Conservation (phyloP, 164 flowering plant species). For the Stephania yunnanensis region DNA sequence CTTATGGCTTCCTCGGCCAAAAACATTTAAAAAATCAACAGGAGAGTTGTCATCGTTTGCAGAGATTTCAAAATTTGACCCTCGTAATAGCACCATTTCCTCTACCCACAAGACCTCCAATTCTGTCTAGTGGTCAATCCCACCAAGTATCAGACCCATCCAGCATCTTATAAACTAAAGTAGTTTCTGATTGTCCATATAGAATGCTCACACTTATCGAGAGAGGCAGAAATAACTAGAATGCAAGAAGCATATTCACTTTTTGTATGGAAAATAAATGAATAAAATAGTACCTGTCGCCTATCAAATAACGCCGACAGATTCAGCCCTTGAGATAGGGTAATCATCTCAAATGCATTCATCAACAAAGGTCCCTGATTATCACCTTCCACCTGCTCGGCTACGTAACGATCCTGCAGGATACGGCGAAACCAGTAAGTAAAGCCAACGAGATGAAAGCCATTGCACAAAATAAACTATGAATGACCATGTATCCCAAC, state of each 20-base stretch:
- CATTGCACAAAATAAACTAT: not conserved
- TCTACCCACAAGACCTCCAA: not conserved
- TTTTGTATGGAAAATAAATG: not conserved
- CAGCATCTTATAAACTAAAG: not conserved
- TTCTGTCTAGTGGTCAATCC: not conserved
- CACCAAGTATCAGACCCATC: not conserved
- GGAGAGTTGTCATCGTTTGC: not conserved
- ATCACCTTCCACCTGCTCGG: conserved; percentile 43
- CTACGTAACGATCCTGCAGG: conserved; percentile 73
- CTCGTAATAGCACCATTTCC: not conserved
- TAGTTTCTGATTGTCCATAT: not conserved
- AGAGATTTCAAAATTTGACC: not conserved
- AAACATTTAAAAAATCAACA: not conserved
- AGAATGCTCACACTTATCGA: not conserved
- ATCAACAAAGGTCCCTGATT: conserved; percentile 69
- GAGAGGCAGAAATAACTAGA: not conserved
- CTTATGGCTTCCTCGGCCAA: not conserved
- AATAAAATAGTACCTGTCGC: conserved; percentile 53
- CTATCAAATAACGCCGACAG: conserved; percentile 89
- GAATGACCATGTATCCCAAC: not conserved
- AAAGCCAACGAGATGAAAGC: not conserved
- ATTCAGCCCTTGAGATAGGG: conserved; percentile 90
- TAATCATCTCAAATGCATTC: conserved; percentile 99
- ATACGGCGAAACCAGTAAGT: conserved; percentile 2
- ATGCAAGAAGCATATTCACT: conserved; percentile 1